phyloP scores from a whole-genome alignment of 345 rosid species.

The Sonneratia caseolaris region DNA sequence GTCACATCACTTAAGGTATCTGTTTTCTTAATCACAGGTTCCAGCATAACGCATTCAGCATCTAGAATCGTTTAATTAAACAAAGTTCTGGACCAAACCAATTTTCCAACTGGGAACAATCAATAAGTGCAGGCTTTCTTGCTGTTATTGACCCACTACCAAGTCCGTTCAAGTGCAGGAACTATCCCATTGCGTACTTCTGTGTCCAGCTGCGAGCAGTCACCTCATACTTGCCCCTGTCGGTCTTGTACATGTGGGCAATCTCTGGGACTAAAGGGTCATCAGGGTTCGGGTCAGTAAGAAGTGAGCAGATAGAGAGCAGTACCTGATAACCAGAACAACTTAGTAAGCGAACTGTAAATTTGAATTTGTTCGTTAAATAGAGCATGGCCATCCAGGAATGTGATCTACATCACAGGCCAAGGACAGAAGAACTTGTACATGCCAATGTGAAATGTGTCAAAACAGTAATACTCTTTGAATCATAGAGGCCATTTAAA shows the following conservation, averaged over 20 bases:
- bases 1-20: too few relatives aligned
- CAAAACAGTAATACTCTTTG: too few relatives aligned
- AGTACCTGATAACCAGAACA: conserved; percentile 39
- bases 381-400: too few relatives aligned
- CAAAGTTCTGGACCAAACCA: background rate
- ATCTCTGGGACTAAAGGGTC: conserved; percentile 95
- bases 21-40: background rate
- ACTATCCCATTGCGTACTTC: conserved; percentile 94
- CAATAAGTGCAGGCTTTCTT: background rate
- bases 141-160: background rate
- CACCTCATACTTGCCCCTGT: conserved; percentile 81
- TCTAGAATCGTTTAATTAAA: background rate
- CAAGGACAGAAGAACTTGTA: too few relatives aligned
- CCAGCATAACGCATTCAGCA: background rate
- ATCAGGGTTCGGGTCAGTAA: conserved; percentile 93
- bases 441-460: too few relatives aligned
- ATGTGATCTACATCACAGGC: too few relatives aligned
- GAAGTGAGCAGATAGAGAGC: conserved; percentile 84
- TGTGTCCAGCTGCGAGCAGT: conserved; percentile 99
- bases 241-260: conserved; percentile 94
- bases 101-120: background rate
- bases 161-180: background rate
- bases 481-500: too few relatives aligned
- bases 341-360: background rate
- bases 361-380: background rate